A percentile compares a stretch with the other conserved stretches of the same genome.
Conservation (phyloP, 768 basidiomycete genomes). For the Kwoniella europaea region DNA sequence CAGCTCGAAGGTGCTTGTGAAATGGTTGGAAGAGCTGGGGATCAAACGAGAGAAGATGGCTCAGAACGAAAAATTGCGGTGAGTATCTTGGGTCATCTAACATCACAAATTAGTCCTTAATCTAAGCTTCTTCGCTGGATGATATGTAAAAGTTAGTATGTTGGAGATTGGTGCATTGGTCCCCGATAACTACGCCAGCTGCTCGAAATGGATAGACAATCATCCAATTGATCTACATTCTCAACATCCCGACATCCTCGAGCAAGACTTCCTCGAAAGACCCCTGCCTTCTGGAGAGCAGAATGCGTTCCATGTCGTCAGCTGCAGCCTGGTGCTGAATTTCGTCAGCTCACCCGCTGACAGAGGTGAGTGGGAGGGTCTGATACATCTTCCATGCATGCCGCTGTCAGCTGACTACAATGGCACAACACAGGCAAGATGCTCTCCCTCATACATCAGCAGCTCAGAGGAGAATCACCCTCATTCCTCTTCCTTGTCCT, state of each 20-base stretch:
- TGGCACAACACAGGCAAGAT: slow-evolving; percentile 36
- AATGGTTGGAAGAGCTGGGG: slow-evolving; percentile 68
- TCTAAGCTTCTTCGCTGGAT: neutral
- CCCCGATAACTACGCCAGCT: slow-evolving; percentile 76
- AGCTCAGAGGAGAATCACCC: slow-evolving; percentile 26
- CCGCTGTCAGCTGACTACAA: neutral
- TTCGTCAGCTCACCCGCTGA: slow-evolving; percentile 77
- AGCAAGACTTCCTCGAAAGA: slow-evolving; percentile 78
- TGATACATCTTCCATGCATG: too few species aligned
- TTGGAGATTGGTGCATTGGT: slow-evolving; percentile 87
- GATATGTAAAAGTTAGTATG: slow-evolving; percentile 62
- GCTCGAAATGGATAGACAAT: slow-evolving; percentile 72
- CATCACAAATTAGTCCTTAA: too few species aligned
- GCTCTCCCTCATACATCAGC: slow-evolving; percentile 45
- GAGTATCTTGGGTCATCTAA: neutral
- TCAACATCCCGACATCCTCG: slow-evolving; percentile 76
- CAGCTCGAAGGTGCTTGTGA: slow-evolving; percentile 76
- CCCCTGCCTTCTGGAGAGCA: slow-evolving; percentile 65
- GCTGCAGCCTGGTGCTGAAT: slow-evolving; percentile 86
- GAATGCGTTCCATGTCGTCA: slow-evolving; percentile 75
- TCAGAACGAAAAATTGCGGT: neutral
- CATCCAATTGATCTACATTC: slow-evolving; percentile 83
- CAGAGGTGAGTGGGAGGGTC: slow-evolving; percentile 66
- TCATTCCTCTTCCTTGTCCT: slow-evolving; percentile 61
- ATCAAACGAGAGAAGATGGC: neutral